Percentiles rank a stretch among this genome's conserved stretches.
phyloP scores from a whole-genome alignment of 192 early-diverging fungal genomes.

The Backusella westeae region DNA sequence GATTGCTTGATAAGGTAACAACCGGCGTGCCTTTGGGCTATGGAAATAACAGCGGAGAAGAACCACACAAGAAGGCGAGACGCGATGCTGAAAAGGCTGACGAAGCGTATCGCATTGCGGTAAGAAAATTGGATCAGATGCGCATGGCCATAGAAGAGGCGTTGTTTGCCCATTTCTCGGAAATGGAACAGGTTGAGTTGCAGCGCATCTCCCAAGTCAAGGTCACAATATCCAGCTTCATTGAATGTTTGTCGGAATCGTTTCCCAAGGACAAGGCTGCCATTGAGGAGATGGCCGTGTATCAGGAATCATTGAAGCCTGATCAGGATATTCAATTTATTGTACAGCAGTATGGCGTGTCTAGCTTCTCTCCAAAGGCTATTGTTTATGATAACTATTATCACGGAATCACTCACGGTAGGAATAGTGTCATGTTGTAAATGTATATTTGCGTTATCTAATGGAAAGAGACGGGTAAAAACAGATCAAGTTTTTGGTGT shows the following conservation, averaged over 20 bases:
- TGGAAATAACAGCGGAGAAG: conserved; percentile 16
- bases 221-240: conserved; percentile 46
- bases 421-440: neutral
- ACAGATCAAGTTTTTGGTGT: conserved; percentile 78
- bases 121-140: conserved; percentile 62
- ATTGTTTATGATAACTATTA: conserved; percentile 70
- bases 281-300: conserved; percentile 54
- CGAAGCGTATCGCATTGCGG: conserved; percentile 60
- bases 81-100: conserved; percentile 66
- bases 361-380: conserved; percentile 66
- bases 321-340: conserved; percentile 74
- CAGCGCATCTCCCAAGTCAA: conserved; percentile 35
- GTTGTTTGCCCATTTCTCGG: conserved; percentile 55
- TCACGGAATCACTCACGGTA: conserved; percentile 62
- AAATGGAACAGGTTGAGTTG: conserved; percentile 49
- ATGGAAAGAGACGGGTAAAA: neutral
- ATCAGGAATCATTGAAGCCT: conserved; percentile 74
- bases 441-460: neutral
- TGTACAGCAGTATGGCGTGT: conserved; percentile 72
- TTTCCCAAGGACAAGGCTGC: conserved; percentile 52
- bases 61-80: conserved; percentile 50
- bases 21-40: neutral
- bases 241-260: conserved; percentile 44
- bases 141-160: conserved; percentile 69
- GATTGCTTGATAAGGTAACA: conserved; percentile 25